Conservation (phyloP, 1,139 yeast species). For the Saccharomyces hybrid region DNA sequence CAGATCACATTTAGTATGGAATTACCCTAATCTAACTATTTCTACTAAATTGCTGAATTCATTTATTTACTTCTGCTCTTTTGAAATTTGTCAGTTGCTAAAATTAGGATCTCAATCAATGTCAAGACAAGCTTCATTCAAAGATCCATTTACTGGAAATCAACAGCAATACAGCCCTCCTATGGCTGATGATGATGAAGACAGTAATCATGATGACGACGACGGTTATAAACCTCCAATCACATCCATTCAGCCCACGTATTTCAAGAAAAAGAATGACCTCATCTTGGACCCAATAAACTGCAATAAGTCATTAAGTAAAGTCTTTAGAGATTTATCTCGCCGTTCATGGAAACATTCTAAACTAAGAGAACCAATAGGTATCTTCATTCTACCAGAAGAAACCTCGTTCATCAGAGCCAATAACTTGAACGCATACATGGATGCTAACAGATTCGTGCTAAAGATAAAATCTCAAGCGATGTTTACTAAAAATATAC, state of each 20-base stretch:
- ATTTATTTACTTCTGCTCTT: conserved; percentile 71
- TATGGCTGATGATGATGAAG: conserved; percentile 1
- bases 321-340: conserved; percentile 77
- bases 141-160: conserved; percentile 1
- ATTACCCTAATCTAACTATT: conserved; percentile 67
- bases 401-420: conserved; percentile 66
- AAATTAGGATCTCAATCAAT: conserved; percentile 2
- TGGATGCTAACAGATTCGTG: conserved; percentile 84
- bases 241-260: conserved; percentile 24
- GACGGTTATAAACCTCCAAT: conserved; percentile 13
- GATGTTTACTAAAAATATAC: conserved; percentile 34
- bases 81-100: conserved; percentile 42
- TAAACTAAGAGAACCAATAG: conserved; percentile 47
- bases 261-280: conserved; percentile 25
- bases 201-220: conserved; percentile 10
- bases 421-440: conserved; percentile 69
- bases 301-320: conserved; percentile 46
- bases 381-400: conserved; percentile 56
- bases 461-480: conserved; percentile 46
- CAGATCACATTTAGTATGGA: conserved; percentile 86
- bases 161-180: not conserved
- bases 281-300: conserved; percentile 31
- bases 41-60: conserved; percentile 71
- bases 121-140: not conserved
- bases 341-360: conserved; percentile 89